These are phyloP conservation scores for Uncinocarpus reesii DNA, from an alignment of 2,329 filamentous ascomycete genomes.

Conservation along the genomic window DNA sequence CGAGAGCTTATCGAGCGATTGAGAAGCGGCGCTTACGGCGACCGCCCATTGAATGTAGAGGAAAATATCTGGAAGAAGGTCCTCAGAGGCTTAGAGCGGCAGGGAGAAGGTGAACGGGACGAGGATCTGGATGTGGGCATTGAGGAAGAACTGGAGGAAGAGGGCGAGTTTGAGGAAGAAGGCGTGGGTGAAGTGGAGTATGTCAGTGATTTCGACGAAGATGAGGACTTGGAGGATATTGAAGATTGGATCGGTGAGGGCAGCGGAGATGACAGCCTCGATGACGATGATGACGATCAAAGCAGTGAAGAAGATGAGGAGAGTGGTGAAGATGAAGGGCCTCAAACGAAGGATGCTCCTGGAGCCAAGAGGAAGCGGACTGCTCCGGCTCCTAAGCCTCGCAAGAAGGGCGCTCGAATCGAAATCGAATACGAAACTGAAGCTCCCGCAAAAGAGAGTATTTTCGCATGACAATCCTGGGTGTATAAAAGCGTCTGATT, in stretches of 20 bases:
- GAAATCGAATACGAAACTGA: constrained; percentile 74
- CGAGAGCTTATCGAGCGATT: constrained; percentile 84
- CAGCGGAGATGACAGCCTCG: constrained; percentile 41
- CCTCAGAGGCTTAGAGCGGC: constrained; percentile 75
- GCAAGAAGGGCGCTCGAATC: constrained; percentile 54
- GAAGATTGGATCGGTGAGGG: constrained; percentile 86
- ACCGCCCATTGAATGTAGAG: constrained; percentile 88
- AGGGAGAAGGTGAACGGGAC: constrained; percentile 71
- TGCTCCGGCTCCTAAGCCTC: constrained; percentile 44
- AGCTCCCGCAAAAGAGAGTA: constrained; percentile 44
- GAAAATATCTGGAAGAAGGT: constrained; percentile 97
- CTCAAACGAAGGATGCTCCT: constrained; percentile 35
- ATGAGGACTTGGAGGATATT: constrained; percentile 79
- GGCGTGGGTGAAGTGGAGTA: constrained; percentile 77
- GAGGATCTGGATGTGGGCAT: constrained; percentile 83
- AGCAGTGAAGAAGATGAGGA: constrained; percentile 48
- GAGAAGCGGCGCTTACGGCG: constrained; percentile 85
- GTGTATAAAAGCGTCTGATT: constrained; percentile 6
- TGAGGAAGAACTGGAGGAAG: constrained; percentile 63
- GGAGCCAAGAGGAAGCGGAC: constrained; percentile 49
- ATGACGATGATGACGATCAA: constrained; percentile 46
- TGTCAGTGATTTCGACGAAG: constrained; percentile 75
- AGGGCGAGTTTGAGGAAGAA: constrained; percentile 59
- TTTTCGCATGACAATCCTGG: constrained; percentile 29
- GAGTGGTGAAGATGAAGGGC: constrained; percentile 44